Percentiles rank a stretch among this genome's conserved stretches.
Evolutionary conservation across 1,284 basidiomycete genomes (phyloP).

Genomic region (Acaromyces ingoldii): DNA sequence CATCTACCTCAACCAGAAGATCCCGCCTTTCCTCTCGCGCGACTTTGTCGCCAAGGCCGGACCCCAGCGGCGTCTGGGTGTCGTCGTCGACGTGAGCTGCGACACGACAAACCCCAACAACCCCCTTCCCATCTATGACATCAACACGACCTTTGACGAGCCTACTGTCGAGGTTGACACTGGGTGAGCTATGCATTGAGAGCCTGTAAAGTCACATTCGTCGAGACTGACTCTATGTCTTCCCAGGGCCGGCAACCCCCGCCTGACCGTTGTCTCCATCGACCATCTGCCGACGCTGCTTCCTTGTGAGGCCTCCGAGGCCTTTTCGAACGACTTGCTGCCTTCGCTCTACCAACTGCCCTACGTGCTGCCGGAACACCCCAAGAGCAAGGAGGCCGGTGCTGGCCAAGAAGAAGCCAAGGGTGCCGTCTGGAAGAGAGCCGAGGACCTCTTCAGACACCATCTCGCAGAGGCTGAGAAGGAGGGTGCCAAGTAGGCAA

Average conservation of each 20-base stretch:
- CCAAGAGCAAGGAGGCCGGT: slow-evolving; percentile 9
- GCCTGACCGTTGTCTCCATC: slow-evolving; percentile 85
- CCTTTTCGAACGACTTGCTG: slow-evolving; percentile 84
- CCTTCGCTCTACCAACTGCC: slow-evolving; percentile 60
- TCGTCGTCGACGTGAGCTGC: slow-evolving; percentile 96
- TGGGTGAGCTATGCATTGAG: slow-evolving; percentile 9
- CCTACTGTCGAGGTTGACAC: slow-evolving; percentile 76
- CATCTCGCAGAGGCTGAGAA: slow-evolving; percentile 60
- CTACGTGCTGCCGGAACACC: slow-evolving; percentile 14
- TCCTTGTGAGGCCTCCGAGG: slow-evolving; percentile 92
- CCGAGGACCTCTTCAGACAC: slow-evolving; percentile 75
- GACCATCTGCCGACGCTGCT: slow-evolving; percentile 95
- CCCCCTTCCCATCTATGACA: slow-evolving; percentile 88
- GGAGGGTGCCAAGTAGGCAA: slow-evolving; percentile 16
- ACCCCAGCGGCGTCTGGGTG: slow-evolving; percentile 64
- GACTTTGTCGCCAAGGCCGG: slow-evolving; percentile 73
- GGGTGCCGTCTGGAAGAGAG: slow-evolving; percentile 74
- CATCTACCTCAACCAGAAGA: slow-evolving; percentile 88
- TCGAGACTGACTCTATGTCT: slow-evolving; percentile 3
- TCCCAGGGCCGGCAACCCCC: slow-evolving; percentile 20
- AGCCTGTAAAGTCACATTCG: background rate
- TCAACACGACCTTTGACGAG: slow-evolving; percentile 92
- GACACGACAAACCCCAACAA: slow-evolving; percentile 98
- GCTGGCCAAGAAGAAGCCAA: slow-evolving; percentile 39
- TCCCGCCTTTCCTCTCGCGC: slow-evolving; percentile 78